These are phyloP conservation scores for Myrica gale DNA, from an alignment of 306 rosid species.

Conservation along the genomic window DNA sequence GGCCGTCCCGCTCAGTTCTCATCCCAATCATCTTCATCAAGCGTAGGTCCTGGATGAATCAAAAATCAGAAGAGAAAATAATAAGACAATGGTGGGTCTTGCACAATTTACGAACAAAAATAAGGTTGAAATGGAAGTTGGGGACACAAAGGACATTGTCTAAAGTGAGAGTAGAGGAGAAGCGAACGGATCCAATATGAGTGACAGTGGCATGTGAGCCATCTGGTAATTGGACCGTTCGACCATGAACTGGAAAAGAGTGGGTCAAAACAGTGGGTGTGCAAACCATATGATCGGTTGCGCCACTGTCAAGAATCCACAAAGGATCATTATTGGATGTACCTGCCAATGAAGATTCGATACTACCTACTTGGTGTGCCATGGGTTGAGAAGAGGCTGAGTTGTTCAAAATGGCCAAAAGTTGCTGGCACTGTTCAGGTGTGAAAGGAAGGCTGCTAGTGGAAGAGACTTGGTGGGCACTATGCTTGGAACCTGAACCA, in stretches of 20 bases:
- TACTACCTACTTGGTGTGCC: no score
- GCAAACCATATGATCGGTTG: background rate
- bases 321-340: background rate
- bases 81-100: background rate
- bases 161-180: background rate
- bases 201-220: background rate
- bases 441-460: no score
- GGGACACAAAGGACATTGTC: background rate
- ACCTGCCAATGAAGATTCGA: background rate
- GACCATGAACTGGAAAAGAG: background rate
- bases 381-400: no score
- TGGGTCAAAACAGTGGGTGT: no score
- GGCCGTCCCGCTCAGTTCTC: no score
- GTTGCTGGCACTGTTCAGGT: no score
- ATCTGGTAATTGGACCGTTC: background rate
- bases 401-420: no score
- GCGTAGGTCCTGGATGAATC: background rate
- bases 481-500: no score
- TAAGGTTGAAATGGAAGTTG: background rate
- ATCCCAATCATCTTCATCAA: no score
- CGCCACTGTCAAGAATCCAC: background rate
- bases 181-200: background rate
- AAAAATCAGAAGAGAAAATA: background rate
- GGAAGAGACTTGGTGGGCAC: no score
- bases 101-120: background rate